Conservation (phyloP, 2,329 filamentous ascomycete genomes). For the Colletotrichum sp. region DNA sequence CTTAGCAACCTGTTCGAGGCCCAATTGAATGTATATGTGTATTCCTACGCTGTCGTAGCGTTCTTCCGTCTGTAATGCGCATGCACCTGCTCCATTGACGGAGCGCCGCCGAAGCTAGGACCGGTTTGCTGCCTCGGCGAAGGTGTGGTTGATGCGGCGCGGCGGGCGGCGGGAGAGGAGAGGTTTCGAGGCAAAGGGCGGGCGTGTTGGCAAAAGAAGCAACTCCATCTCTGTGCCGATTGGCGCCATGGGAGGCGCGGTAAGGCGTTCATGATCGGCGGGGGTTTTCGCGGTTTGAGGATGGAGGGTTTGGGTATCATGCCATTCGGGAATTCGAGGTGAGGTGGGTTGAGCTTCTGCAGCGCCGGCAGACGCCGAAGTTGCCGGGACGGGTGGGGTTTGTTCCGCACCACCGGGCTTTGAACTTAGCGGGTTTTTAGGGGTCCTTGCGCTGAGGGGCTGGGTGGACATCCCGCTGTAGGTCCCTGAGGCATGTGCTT, state of each 20-base stretch:
- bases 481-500: not conserved
- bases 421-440: not conserved
- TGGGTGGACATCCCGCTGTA: not conserved
- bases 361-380: not conserved
- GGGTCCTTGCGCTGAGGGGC: not conserved
- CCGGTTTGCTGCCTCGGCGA: slow-evolving; percentile 32
- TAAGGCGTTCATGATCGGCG: slow-evolving; percentile 43
- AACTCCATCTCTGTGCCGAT: slow-evolving; percentile 36
- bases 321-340: slow-evolving; percentile 1
- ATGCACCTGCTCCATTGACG: slow-evolving; percentile 67
- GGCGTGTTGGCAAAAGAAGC: slow-evolving; percentile 41
- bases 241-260: slow-evolving; percentile 39
- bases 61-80: slow-evolving; percentile 72
- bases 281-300: not conserved
- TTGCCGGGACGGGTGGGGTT: not conserved
- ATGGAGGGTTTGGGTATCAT: not conserved
- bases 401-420: slow-evolving; percentile 6
- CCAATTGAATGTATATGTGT: not conserved
- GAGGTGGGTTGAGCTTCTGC: not conserved
- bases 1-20: slow-evolving; percentile 17
- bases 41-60: slow-evolving; percentile 54
- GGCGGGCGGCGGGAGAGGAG: slow-evolving; percentile 8
- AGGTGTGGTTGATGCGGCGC: slow-evolving; percentile 34
- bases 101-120: slow-evolving; percentile 22
- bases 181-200: slow-evolving; percentile 30